Percentiles rank a stretch among this genome's conserved stretches.
These are phyloP conservation scores for Nowakowskiella sp. DNA, from an alignment of 192 early-diverging fungal species.

Conservation along the genomic window DNA sequence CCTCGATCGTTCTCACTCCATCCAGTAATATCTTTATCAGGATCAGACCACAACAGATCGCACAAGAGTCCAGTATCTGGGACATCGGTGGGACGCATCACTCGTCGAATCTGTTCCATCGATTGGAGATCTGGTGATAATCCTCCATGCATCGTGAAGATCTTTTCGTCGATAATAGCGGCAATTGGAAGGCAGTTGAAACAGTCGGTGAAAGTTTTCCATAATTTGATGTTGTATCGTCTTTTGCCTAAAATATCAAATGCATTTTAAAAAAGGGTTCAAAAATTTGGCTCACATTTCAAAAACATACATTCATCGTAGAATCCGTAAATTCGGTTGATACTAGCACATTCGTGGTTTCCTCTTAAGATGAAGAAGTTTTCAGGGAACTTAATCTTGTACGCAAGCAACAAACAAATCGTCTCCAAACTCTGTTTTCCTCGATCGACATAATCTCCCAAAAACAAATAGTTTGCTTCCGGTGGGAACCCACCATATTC, in stretches of 20 bases:
- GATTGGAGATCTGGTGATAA: constrained; percentile 91
- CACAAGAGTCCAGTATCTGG: constrained; percentile 94
- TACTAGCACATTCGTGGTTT: constrained; percentile 96
- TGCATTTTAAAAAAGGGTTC: constrained; percentile 1
- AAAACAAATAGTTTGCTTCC: constrained; percentile 91
- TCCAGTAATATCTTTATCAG: constrained; percentile 90
- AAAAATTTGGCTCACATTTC: neutral
- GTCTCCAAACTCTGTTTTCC: constrained; percentile 97
- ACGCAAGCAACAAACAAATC: constrained; percentile 93
- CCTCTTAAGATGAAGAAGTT: constrained; percentile 99
- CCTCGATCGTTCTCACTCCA: constrained; percentile 98
- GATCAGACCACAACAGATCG: constrained; percentile 96
- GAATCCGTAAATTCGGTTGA: constrained; percentile 97
- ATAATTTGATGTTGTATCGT: constrained; percentile 96
- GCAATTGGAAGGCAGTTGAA: constrained; percentile 98
- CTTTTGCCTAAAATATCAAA: constrained; percentile 61
- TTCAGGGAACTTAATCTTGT: constrained; percentile 99
- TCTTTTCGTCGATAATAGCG: constrained; percentile 96
- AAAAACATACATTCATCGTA: constrained; percentile 45
- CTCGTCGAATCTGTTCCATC: constrained; percentile 95
- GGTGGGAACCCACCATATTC: constrained; percentile 96
- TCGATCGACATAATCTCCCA: constrained; percentile 97
- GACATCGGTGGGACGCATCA: constrained; percentile 97
- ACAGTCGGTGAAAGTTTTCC: constrained; percentile 99
- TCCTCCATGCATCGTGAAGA: constrained; percentile 97